Evolutionary conservation across 1,284 basidiomycete genomes (phyloP), one percentile per base, ranked within the genome.

Genomic region (Leccinum cinnamomeum): DNA sequence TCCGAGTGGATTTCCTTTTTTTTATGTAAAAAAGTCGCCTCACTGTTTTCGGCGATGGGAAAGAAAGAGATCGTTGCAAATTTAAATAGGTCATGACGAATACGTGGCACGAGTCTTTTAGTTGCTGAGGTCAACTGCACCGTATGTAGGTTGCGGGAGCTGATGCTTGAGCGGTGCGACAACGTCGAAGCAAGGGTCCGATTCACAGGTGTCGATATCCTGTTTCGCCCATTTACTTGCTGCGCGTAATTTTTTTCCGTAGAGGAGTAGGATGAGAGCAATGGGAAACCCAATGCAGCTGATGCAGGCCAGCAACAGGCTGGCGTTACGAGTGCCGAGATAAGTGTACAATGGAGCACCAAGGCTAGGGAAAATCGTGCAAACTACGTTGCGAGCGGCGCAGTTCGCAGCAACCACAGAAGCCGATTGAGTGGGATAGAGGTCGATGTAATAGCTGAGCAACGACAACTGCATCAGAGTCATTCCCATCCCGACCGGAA

Each of bases 361-460:
- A 6, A 70, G 30, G 41, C 70, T 71, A 3, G 72, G 72, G 37
- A 57, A 65, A 14, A 69, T 56, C 3, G 70, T 69, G 53, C 65
- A 64, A 18, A 63, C 41, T 4, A 59, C 3, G 41, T 61, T 65
- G 7, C 70, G 70, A 37, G 65, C 50, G 2, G 67, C 69, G 18
- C 69, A 72, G 39, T 73, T 72, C 16, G 70, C 72, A 5, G 70
- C 69, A 8, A 74, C 58, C 2, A 72, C 69, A 5, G 70, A 74
- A 3, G 72, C 72, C 0, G 72, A 71, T 33, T 58, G 64, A 5
- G 67, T 65, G 7, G 70, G 72, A 37, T 70, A 74, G 56, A 74
- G 71, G 30, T 74, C 70, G 39, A 74, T 74, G 48, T 72, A 72
- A 23, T 72, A 72, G 39, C 70, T 74, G 51, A 72, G 44, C 56